Evolutionary conservation across 169 alveolate species (phyloP).

Genomic region (Eimeria sp.): DNA sequence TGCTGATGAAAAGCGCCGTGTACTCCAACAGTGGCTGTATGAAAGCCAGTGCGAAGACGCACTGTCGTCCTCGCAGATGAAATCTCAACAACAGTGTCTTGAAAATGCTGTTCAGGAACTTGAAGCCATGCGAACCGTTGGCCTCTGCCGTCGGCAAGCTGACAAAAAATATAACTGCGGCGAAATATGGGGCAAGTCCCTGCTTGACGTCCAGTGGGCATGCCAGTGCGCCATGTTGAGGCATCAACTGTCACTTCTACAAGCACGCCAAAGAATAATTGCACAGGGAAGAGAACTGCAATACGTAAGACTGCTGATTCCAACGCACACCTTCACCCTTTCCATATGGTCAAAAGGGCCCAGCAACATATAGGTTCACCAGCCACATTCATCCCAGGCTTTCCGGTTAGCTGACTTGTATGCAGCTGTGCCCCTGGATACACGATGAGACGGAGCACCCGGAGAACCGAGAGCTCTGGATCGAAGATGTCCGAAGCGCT

Average conservation of each 20-base stretch:
- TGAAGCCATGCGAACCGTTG: slow-evolving; percentile 60
- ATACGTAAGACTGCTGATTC: neutral
- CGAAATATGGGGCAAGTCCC: slow-evolving; percentile 41
- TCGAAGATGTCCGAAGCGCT: slow-evolving; percentile 71
- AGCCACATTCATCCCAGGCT: neutral
- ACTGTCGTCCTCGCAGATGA: neutral
- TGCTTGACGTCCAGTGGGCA: slow-evolving; percentile 65
- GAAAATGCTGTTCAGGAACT: slow-evolving; percentile 31
- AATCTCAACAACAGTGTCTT: slow-evolving; percentile 50
- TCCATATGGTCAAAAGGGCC: neutral
- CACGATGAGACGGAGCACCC: slow-evolving; percentile 10
- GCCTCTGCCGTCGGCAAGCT: slow-evolving; percentile 33
- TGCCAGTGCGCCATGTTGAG: slow-evolving; percentile 62
- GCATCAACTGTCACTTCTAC: slow-evolving; percentile 32
- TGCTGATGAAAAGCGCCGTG: slow-evolving; percentile 41
- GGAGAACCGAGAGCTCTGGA: slow-evolving; percentile 31
- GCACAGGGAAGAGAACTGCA: slow-evolving; percentile 38
- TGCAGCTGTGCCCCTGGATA: slow-evolving; percentile 76
- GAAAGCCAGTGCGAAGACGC: slow-evolving; percentile 70
- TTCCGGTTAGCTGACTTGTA: neutral
- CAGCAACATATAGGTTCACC: neutral
- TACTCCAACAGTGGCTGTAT: slow-evolving; percentile 73
- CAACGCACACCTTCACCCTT: neutral
- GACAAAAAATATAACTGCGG: neutral
- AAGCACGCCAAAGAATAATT: slow-evolving; percentile 38